phyloP scores from a whole-genome alignment of 108 stramenopile species.

The Cyclotella cryptica region DNA sequence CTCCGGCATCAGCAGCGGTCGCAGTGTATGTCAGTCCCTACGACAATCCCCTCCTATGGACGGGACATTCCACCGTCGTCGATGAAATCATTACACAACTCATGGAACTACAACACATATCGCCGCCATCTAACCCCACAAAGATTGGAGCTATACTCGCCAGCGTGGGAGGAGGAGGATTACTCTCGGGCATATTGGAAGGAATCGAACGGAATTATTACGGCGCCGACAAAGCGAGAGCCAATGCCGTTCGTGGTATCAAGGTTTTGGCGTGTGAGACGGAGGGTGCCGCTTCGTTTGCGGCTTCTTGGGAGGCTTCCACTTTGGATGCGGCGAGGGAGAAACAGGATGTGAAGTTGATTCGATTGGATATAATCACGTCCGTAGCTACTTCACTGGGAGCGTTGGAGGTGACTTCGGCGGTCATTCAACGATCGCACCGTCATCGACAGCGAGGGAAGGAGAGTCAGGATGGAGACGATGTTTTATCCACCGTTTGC shows the following conservation, averaged over 20 bases:
- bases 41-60: constrained; percentile 90
- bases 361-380: constrained; percentile 67
- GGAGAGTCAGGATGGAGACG: constrained; percentile 34
- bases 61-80: constrained; percentile 87
- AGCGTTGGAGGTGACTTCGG: constrained; percentile 80
- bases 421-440: constrained; percentile 68
- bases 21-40: constrained; percentile 73
- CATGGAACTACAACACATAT: constrained; percentile 37
- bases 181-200: constrained; percentile 83
- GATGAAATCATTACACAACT: constrained; percentile 79
- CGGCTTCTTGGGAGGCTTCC: constrained; percentile 44
- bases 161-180: constrained; percentile 92
- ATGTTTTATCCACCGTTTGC: constrained; percentile 66
- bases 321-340: not conserved
- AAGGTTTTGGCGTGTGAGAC: constrained; percentile 90
- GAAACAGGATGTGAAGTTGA: constrained; percentile 44
- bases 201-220: constrained; percentile 70
- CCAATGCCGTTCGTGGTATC: constrained; percentile 39
- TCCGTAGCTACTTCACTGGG: constrained; percentile 90
- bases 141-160: constrained; percentile 78
- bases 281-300: constrained; percentile 87
- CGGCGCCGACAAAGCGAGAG: constrained; percentile 9
- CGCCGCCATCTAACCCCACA: not conserved
- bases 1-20: not conserved
- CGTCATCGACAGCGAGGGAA: constrained; percentile 46